Percentiles rank a stretch among this genome's conserved stretches.
Evolutionary conservation across 139 green algal species (phyloP).

Genomic region (Asterochloris erici): DNA sequence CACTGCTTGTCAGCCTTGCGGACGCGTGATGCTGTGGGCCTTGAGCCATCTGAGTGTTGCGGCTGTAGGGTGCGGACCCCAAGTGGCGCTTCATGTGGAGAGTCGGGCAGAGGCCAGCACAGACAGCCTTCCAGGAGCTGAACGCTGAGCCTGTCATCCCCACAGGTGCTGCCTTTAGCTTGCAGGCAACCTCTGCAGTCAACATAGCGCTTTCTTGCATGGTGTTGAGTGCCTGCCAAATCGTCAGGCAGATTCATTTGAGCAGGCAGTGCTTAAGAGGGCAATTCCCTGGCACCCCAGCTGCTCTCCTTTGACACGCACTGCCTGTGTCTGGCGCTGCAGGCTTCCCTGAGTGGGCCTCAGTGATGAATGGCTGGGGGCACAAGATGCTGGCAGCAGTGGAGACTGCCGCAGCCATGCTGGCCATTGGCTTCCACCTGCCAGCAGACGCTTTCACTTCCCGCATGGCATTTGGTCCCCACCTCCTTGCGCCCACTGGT

Average conservation of each 20-base stretch:
- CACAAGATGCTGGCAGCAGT: constrained; percentile 50
- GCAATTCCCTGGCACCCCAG: too few relatives aligned
- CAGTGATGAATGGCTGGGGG: constrained; percentile 84
- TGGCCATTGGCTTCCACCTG: constrained; percentile 72
- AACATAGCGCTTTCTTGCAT: not conserved
- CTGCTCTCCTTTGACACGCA: too few relatives aligned
- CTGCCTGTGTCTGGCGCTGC: not conserved
- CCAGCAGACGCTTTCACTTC: constrained; percentile 54
- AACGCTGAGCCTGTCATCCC: constrained; percentile 78
- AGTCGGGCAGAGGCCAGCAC: constrained; percentile 54
- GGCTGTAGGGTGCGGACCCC: constrained; percentile 42
- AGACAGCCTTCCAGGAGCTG: constrained; percentile 73
- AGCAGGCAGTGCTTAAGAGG: too few relatives aligned
- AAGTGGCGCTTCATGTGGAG: constrained; percentile 94
- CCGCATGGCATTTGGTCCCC: constrained; percentile 73
- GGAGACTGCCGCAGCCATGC: constrained; percentile 44
- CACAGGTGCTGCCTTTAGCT: not conserved
- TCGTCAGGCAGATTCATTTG: too few relatives aligned
- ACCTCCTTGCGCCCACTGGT: constrained; percentile 90
- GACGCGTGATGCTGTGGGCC: too few relatives aligned
- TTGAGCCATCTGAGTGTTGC: too few relatives aligned
- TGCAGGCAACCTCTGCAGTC: not conserved
- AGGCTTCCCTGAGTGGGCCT: constrained; percentile 75
- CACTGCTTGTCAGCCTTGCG: too few relatives aligned
- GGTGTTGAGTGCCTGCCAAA: not conserved